Conservation (phyloP, 73 alveolate species). For the Effrenium voratum region DNA sequence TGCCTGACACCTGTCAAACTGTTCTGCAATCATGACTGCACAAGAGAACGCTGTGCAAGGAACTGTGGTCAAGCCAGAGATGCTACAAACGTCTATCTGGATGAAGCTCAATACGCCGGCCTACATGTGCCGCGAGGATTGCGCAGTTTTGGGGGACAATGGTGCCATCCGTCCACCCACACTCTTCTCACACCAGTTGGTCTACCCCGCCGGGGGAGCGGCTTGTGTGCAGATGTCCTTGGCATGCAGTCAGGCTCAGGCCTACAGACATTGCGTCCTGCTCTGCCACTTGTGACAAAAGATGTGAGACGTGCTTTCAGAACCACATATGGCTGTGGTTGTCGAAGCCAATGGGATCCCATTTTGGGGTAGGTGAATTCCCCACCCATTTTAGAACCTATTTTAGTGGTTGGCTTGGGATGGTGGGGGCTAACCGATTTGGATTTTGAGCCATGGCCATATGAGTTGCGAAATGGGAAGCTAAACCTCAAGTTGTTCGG, state of each 20-base stretch:
- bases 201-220: neutral
- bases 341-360: too few species aligned
- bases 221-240: neutral
- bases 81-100: neutral
- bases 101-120: neutral
- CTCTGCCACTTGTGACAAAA: neutral
- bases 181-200: neutral
- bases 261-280: neutral
- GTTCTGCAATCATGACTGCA: too few species aligned
- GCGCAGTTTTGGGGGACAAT: neutral
- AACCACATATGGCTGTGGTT: neutral
- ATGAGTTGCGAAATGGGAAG: too few species aligned
- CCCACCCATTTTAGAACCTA: too few species aligned
- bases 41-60: too few species aligned
- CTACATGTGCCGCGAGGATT: neutral
- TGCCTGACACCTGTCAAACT: neutral
- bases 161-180: neutral
- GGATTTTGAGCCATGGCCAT: too few species aligned
- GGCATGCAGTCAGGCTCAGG: neutral
- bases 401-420: too few species aligned
- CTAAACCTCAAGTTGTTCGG: too few species aligned
- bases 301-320: neutral
- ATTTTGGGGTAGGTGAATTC: too few species aligned
- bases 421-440: too few species aligned
- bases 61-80: constrained; percentile 5